Evolutionary conservation across 108 stramenopile species (phyloP).

Genomic region (Fistulifera pelliculosa): DNA sequence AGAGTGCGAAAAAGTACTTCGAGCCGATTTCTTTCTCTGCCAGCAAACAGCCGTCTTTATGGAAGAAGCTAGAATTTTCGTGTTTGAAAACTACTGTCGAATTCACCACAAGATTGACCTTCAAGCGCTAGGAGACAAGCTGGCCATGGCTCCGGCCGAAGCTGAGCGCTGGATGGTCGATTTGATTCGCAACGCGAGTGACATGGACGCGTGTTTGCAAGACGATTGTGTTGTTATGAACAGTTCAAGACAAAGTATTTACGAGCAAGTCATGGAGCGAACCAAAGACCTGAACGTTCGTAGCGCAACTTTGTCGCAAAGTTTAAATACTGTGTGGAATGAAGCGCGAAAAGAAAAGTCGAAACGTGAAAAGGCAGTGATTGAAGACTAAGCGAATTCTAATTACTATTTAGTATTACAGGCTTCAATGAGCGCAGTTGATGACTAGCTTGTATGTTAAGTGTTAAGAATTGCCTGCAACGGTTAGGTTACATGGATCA

Average conservation of each 20-base stretch:
- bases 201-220: constrained; percentile 96
- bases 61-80: constrained; percentile 97
- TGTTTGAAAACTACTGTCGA: constrained; percentile 99
- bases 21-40: constrained; percentile 95
- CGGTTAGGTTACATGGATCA: no score
- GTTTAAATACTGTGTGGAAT: constrained; percentile 50
- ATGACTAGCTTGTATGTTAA: no score
- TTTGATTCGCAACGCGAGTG: constrained; percentile 86
- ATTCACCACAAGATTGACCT: constrained; percentile 99
- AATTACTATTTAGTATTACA: no score
- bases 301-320: constrained; percentile 60
- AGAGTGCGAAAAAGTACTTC: constrained; percentile 79
- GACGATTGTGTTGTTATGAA: constrained; percentile 94
- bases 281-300: constrained; percentile 89
- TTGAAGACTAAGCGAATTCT: constrained; percentile 28
- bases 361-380: constrained; percentile 37
- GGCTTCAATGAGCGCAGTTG: no score
- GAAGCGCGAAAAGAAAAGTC: constrained; percentile 55
- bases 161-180: constrained; percentile 99
- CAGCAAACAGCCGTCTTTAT: constrained; percentile 90
- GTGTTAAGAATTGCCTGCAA: no score
- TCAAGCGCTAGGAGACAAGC: constrained; percentile 84
- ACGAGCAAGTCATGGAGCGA: constrained; percentile 95
- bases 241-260: constrained; percentile 53
- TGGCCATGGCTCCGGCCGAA: constrained; percentile 87